phyloP scores from a whole-genome alignment of 768 basidiomycete species.

The Psilocybe cyanescens region DNA sequence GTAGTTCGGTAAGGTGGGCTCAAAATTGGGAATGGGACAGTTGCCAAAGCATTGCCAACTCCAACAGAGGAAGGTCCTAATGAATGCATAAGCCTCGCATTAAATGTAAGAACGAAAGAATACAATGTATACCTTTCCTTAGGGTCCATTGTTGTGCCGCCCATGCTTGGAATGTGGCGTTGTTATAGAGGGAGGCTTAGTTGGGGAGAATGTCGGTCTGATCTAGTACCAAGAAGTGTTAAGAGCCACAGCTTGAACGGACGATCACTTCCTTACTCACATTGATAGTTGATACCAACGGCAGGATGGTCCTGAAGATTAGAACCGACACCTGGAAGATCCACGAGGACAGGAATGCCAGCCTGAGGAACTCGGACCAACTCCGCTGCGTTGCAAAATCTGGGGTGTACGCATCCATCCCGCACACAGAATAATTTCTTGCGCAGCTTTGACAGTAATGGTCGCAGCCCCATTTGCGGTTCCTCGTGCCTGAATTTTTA shows the following conservation, averaged over 20 bases:
- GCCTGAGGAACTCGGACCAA: slow-evolving; percentile 6
- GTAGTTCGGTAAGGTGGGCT: slow-evolving; percentile 3
- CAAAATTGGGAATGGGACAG: neutral
- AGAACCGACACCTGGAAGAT: slow-evolving; percentile 18
- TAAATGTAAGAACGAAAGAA: neutral
- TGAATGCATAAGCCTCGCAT: neutral
- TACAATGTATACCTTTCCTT: slow-evolving; percentile 3
- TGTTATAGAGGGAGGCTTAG: neutral
- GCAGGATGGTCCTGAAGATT: slow-evolving; percentile 2
- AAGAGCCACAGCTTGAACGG: no score
- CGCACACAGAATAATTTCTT: slow-evolving; percentile 14
- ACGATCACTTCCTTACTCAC: neutral
- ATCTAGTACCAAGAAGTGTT: neutral
- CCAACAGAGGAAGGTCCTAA: slow-evolving; percentile 10
- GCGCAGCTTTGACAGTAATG: slow-evolving; percentile 1
- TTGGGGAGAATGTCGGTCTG: slow-evolving; percentile 12
- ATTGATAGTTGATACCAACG: neutral
- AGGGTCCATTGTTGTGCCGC: slow-evolving; percentile 9
- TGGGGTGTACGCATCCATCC: slow-evolving; percentile 17
- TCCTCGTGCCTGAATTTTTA: neutral
- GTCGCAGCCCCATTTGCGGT: neutral
- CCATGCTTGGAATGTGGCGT: slow-evolving; percentile 11
- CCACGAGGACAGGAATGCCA: slow-evolving; percentile 8
- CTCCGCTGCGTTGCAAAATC: slow-evolving; percentile 14
- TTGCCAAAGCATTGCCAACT: slow-evolving; percentile 13